Base-by-base conservation (phyloP, 352 stramenopile species). In the Globisporangium polare region DNA sequence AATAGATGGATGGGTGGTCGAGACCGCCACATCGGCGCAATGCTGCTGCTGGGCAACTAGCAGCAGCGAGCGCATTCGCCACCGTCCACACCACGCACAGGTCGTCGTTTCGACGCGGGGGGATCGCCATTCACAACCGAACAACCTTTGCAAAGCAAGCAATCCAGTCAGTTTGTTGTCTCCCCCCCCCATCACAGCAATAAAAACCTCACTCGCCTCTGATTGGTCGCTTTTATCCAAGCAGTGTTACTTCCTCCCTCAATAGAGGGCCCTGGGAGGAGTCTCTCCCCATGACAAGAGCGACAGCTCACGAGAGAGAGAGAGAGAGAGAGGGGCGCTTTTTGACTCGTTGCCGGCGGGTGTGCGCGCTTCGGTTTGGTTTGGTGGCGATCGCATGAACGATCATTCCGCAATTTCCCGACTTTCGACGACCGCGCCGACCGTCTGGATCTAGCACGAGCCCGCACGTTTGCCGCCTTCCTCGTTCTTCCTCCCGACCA, bases 391-490 rank as follows among this genome's bases (percentile, higher is more conserved):
- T 33, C 18, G 18, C 31, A 43, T 60, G 41, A 56, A 43, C 45
- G 67, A 68, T 74, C 77, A 87, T 85, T 87, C 77, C 73, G 73
- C 77, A 87, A 85, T 85, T 87, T 83, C 75, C 75, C 72, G 73
- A 75, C 68, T 67, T 60, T 74, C 57, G 66, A 63, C 66, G 66
- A 74, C 70, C 49, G 45, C 61, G 27, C 22, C 50, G 41, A 42
- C 29, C 50, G 41, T 55, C 43, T 47, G 60, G 60, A 65, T 60
- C 43, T 59, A 58, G 60, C 37, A 24, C 35, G 20, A 53, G 39
- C 53, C n/a, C 13, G 24, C 26, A 27, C 18, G 31, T 51, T 51
- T 46, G 20, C 13, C 35, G 26, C 31, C 27, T 37, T 52, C 35
- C 37, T 35, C n/a, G n/a, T n/a, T 51, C 52, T 31, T 49, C 42